Conservation (phyloP, 1,284 basidiomycete species). For the Rugosomyces carneus region DNA sequence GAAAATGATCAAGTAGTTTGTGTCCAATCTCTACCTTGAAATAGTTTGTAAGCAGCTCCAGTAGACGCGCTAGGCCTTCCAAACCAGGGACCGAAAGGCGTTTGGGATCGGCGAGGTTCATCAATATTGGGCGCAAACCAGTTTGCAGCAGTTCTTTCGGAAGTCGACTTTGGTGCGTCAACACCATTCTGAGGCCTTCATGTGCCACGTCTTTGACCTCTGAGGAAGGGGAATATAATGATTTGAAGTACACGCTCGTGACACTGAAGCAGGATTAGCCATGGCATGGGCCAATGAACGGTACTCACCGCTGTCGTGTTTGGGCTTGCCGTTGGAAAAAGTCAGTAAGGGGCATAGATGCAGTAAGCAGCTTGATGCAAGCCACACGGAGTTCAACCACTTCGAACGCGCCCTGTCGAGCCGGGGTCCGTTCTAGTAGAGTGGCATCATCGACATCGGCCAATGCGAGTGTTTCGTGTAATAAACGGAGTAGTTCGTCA, state of each 20-base stretch:
- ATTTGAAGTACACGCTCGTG: constrained; percentile 97
- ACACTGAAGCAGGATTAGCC: constrained; percentile 46
- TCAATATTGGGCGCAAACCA: constrained; percentile 92
- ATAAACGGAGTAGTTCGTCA: constrained; percentile 87
- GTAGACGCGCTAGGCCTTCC: constrained; percentile 91
- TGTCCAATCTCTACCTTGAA: constrained; percentile 99
- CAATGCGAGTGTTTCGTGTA: constrained; percentile 92
- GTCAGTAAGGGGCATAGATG: constrained; percentile 92
- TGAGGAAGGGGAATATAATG: constrained; percentile 88
- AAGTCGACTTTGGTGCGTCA: constrained; percentile 86
- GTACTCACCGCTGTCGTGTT: constrained; percentile 72
- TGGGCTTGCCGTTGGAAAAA: constrained; percentile 82
- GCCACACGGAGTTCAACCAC: constrained; percentile 92
- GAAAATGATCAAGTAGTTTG: constrained; percentile 95
- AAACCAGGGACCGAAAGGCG: constrained; percentile 91
- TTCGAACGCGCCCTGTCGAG: constrained; percentile 79
- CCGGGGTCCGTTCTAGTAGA: constrained; percentile 68
- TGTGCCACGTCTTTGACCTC: constrained; percentile 97
- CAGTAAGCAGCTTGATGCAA: constrained; percentile 89
- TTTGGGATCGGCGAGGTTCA: constrained; percentile 97
- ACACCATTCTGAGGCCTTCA: constrained; percentile 86
- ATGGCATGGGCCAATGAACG: constrained; percentile 2
- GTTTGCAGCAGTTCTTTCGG: constrained; percentile 96
- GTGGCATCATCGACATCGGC: constrained; percentile 93
- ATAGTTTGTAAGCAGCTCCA: constrained; percentile 96